A percentile compares a stretch with the other conserved stretches of the same genome.
These are phyloP conservation scores for Thelonectria discophora DNA, from an alignment of 2,329 filamentous ascomycete species.

Conservation along the genomic window DNA sequence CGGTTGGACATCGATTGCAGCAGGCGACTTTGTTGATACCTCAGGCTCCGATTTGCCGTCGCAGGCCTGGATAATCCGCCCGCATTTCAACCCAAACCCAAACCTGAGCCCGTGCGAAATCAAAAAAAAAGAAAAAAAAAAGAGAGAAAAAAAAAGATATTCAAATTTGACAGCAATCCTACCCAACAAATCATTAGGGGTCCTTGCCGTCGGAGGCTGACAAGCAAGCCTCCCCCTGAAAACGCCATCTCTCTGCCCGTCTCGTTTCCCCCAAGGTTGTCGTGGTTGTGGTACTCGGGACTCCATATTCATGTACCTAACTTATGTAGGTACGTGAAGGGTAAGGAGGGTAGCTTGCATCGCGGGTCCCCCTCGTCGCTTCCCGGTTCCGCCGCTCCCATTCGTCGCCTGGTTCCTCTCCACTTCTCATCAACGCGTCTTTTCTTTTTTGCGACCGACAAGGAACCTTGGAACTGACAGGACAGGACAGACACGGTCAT, in stretches of 20 bases:
- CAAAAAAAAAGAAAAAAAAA: background rate
- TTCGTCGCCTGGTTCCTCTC: slow-evolving; percentile 40
- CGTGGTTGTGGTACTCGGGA: slow-evolving; percentile 25
- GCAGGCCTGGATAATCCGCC: background rate
- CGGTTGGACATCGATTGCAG: background rate
- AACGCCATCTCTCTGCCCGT: background rate
- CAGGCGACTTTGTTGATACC: slow-evolving; percentile 12
- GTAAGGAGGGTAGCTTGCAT: slow-evolving; percentile 27
- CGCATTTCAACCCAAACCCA: slow-evolving; percentile 3
- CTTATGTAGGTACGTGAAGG: slow-evolving; percentile 13
- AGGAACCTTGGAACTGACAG: slow-evolving; percentile 28
- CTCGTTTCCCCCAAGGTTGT: too few relatives aligned
- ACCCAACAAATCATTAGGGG: background rate
- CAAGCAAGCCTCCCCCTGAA: slow-evolving; percentile 1
- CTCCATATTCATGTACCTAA: slow-evolving; percentile 14
- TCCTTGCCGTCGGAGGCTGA: slow-evolving; percentile 6
- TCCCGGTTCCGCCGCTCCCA: slow-evolving; percentile 33
- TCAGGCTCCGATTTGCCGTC: background rate
- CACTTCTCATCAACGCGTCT: slow-evolving; percentile 38
- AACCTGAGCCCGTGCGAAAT: background rate
- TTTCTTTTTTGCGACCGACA: slow-evolving; percentile 41
- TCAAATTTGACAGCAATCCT: background rate
- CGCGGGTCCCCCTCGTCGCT: slow-evolving; percentile 32
- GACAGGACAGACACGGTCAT: slow-evolving; percentile 31
- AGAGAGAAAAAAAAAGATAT: background rate